Percentiles rank a stretch among this genome's conserved stretches.
Conservation (phyloP, 2,329 filamentous ascomycete genomes). For the Ceratocystis lukuohia region DNA sequence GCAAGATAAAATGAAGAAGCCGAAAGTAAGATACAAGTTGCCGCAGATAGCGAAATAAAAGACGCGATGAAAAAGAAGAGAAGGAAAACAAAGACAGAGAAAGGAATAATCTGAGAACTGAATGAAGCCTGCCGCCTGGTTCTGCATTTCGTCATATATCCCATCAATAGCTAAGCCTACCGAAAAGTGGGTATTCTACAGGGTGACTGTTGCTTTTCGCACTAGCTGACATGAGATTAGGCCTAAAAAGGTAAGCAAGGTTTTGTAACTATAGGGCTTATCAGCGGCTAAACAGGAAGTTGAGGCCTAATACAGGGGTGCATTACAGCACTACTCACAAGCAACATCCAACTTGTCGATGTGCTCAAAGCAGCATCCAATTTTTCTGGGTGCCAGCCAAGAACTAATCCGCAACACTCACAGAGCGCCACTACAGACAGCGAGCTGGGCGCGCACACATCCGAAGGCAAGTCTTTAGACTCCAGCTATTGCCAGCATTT, state of each 20-base stretch:
- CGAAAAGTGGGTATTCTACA: constrained; percentile 1
- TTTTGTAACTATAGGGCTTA: background rate
- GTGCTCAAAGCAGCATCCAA: background rate
- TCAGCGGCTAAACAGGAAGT: background rate
- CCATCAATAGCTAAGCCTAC: background rate
- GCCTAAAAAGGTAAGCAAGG: background rate
- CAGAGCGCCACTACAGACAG: background rate
- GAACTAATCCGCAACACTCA: background rate
- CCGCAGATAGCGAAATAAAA: background rate
- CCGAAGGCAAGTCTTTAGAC: no score
- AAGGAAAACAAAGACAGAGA: background rate
- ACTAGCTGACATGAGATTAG: no score
- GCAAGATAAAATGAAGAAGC: constrained; percentile 1
- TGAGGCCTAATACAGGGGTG: background rate
- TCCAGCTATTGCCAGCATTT: background rate
- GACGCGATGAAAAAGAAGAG: background rate
- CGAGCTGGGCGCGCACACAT: background rate
- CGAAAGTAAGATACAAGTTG: background rate
- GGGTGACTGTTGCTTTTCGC: background rate
- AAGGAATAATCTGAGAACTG: background rate
- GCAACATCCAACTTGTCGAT: background rate
- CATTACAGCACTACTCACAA: background rate
- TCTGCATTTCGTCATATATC: constrained; percentile 8
- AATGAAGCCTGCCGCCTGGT: background rate
- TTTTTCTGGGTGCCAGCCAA: background rate